These are phyloP conservation scores for Halophytophthora polymorphica DNA, from an alignment of 352 stramenopile species.

Conservation along the genomic window DNA sequence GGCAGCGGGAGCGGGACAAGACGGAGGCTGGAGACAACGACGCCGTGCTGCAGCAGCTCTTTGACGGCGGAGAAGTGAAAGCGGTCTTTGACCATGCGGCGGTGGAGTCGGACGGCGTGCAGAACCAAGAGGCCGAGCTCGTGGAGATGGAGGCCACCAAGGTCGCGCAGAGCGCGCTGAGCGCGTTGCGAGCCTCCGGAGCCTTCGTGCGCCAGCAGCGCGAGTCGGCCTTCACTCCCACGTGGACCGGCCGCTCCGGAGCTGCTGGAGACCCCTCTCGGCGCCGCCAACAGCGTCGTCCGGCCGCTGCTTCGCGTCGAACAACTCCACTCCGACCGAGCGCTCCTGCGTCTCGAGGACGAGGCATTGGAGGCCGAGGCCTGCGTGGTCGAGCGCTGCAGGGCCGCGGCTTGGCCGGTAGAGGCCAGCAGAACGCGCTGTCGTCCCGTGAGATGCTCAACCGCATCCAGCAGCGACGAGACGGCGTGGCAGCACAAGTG, in stretches of 20 bases:
- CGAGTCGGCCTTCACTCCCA: conserved; percentile 60
- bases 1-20: conserved; percentile 3
- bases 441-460: conserved; percentile 72
- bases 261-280: conserved; percentile 62
- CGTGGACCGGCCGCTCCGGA: conserved; percentile 76
- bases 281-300: conserved; percentile 25
- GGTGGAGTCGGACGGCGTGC: conserved; percentile 84
- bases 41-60: conserved; percentile 87
- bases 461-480: conserved; percentile 39
- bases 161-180: conserved; percentile 84
- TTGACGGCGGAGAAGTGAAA: conserved; percentile 89
- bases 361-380: conserved; percentile 4
- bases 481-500: conserved; percentile 17
- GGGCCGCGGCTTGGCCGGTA: conserved; percentile 11
- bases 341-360: conserved; percentile 7
- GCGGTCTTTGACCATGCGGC: conserved; percentile 95
- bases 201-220: conserved; percentile 66
- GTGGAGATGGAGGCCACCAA: conserved; percentile 92
- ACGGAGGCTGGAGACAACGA: conserved; percentile 62
- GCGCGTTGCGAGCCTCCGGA: conserved; percentile 78
- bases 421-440: conserved; percentile 20
- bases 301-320: no score
- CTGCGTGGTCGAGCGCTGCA: no score
- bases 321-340: no score
- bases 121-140: conserved; percentile 87